Conservation (phyloP, 129 eudicot genomes). For the Centrapalus pauciflorus region DNA sequence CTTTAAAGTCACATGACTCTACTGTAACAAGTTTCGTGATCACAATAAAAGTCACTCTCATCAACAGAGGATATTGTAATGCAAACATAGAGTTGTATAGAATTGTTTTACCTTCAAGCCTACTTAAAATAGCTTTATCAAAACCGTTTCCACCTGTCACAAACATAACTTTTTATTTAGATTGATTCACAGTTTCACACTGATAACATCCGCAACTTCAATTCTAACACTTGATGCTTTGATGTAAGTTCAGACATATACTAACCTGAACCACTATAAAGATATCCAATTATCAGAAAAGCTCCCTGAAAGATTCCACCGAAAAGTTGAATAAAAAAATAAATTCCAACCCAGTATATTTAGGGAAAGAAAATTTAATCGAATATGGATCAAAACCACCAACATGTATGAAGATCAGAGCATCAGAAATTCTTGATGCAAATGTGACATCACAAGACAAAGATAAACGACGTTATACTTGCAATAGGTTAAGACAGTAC, state of each 20-base stretch:
- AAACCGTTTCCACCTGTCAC: conserved; percentile 60
- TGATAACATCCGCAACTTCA: background rate
- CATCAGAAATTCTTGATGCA: conserved; percentile 1
- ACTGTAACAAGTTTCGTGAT: background rate
- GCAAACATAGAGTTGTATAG: background rate
- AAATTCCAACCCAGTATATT: background rate
- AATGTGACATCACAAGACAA: background rate
- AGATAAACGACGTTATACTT: background rate
- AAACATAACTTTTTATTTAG: background rate
- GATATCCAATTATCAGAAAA: conserved; percentile 69
- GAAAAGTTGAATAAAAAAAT: too few species aligned
- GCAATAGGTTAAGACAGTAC: background rate
- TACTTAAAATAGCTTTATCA: conserved; percentile 36
- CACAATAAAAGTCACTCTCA: background rate
- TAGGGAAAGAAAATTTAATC: background rate
- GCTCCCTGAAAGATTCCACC: conserved; percentile 59
- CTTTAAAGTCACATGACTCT: background rate
- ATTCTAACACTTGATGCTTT: background rate
- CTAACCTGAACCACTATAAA: conserved; percentile 79
- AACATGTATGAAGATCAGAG: conserved; percentile 3
- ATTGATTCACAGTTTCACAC: background rate
- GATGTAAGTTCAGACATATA: background rate
- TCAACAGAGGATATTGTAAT: background rate
- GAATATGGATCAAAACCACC: background rate
- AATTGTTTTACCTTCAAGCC: conserved; percentile 65